These are phyloP conservation scores for Nicotiana noctiflora DNA, from an alignment of 257 asterid genomes.

Conservation along the genomic window DNA sequence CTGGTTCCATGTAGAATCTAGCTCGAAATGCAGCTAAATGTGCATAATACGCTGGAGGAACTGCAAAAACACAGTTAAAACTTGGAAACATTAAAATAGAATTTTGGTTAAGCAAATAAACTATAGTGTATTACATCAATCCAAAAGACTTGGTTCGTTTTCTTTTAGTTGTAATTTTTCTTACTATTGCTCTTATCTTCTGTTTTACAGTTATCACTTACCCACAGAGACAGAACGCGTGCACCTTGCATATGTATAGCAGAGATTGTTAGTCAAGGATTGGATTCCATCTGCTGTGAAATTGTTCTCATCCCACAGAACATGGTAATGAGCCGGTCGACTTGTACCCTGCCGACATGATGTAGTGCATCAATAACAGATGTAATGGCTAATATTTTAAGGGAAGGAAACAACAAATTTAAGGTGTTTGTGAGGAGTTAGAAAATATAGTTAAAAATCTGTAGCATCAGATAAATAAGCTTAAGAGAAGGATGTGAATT, in stretches of 20 bases:
- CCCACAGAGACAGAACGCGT: conserved; percentile 97
- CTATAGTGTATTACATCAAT: no score
- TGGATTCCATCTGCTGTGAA: conserved; percentile 96
- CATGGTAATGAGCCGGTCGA: conserved; percentile 98
- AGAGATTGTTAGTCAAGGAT: conserved; percentile 86
- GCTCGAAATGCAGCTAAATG: conserved; percentile 97
- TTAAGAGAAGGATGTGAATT: not conserved
- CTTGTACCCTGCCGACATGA: conserved; percentile 68
- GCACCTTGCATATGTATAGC: conserved; percentile 95
- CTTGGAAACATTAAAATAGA: not conserved
- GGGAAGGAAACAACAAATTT: not conserved
- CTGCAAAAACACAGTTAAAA: conserved; percentile 24
- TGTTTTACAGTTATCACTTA: conserved; percentile 21
- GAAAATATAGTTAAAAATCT: not conserved
- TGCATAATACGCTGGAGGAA: conserved; percentile 97
- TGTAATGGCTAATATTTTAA: not conserved
- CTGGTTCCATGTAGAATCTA: conserved; percentile 92
- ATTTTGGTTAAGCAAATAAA: not conserved
- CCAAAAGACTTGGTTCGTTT: not conserved
- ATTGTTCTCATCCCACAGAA: conserved; percentile 96
- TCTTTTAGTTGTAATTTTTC: not conserved
- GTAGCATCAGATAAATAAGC: not conserved
- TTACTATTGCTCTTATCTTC: not conserved
- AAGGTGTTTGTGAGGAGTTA: not conserved
- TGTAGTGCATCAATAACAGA: not conserved